These are phyloP conservation scores for Allomyces macrogynus DNA, from an alignment of 192 early-diverging fungal genomes.

Conservation along the genomic window DNA sequence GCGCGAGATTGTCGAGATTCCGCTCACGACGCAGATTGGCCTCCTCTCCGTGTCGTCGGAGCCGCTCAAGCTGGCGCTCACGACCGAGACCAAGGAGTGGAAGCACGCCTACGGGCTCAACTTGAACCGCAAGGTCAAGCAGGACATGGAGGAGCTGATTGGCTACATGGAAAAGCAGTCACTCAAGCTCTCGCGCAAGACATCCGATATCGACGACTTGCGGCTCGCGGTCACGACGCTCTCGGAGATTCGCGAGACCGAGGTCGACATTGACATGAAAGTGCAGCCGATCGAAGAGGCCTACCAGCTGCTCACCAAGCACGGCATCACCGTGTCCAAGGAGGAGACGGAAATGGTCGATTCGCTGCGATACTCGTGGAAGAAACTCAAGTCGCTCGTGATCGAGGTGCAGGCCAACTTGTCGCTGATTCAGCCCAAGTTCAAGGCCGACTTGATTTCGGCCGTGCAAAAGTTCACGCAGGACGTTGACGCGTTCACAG, in stretches of 20 bases:
- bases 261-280: slow-evolving; percentile 49
- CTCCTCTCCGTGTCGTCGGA: slow-evolving; percentile 43
- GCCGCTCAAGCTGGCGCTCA: slow-evolving; percentile 36
- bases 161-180: slow-evolving; percentile 48
- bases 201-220: slow-evolving; percentile 41
- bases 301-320: slow-evolving; percentile 35
- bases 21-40: slow-evolving; percentile 66
- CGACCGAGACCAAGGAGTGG: slow-evolving; percentile 45
- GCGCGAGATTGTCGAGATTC: slow-evolving; percentile 65
- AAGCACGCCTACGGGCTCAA: slow-evolving; percentile 45
- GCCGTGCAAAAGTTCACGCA: slow-evolving; percentile 33
- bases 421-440: slow-evolving; percentile 39
- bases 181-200: slow-evolving; percentile 29
- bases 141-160: slow-evolving; percentile 42
- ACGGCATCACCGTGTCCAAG: slow-evolving; percentile 60
- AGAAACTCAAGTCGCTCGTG: slow-evolving; percentile 38
- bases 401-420: slow-evolving; percentile 40
- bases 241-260: slow-evolving; percentile 34
- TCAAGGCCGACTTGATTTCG: slow-evolving; percentile 33
- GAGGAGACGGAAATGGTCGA: slow-evolving; percentile 77
- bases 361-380: slow-evolving; percentile 28
- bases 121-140: slow-evolving; percentile 40
- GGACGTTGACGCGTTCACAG: slow-evolving; percentile 39
- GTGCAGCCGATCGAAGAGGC: slow-evolving; percentile 43
- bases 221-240: slow-evolving; percentile 37